Evolutionary conservation across 2,329 filamentous ascomycete species (phyloP).

Genomic region (Fusarium vanettenii): DNA sequence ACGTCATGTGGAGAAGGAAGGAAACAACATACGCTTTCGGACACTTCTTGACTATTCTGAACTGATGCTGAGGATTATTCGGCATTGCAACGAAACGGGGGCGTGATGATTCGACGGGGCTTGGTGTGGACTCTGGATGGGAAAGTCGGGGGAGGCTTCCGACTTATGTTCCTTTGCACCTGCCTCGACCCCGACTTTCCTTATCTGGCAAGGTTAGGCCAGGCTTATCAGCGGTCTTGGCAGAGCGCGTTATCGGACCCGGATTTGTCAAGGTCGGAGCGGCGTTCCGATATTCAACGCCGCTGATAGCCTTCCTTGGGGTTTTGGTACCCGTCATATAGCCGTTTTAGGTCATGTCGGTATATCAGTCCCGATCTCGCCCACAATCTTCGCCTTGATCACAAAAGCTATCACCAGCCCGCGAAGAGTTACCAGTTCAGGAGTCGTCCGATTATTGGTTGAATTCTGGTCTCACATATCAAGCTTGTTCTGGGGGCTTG

Average conservation of each 20-base stretch:
- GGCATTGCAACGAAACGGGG: constrained; percentile 20
- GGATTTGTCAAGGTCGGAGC: constrained; percentile 8
- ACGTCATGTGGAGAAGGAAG: not conserved
- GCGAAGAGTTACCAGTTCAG: not conserved
- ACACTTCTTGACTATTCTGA: constrained; percentile 39
- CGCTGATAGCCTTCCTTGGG: not conserved
- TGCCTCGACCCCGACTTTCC: constrained; percentile 19
- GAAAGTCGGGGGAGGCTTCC: constrained; percentile 38
- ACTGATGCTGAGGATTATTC: constrained; percentile 13
- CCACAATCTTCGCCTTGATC: not conserved
- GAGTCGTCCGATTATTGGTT: not conserved
- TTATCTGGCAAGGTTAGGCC: constrained; percentile 16
- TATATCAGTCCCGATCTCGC: constrained; percentile 17
- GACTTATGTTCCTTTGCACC: constrained; percentile 30
- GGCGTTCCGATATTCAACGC: constrained; percentile 12
- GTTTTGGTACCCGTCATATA: not conserved
- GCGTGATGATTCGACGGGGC: not conserved
- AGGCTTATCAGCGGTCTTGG: constrained; percentile 27
- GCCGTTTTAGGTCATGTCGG: constrained; percentile 7
- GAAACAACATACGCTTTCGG: constrained; percentile 33
- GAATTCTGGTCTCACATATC: not conserved
- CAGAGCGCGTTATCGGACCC: constrained; percentile 24
- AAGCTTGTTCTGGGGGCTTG: not conserved
- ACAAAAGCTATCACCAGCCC: not conserved
- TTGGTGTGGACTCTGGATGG: not conserved